phyloP scores from a whole-genome alignment of 441 rosid genomes.

The Jatropha multifida region DNA sequence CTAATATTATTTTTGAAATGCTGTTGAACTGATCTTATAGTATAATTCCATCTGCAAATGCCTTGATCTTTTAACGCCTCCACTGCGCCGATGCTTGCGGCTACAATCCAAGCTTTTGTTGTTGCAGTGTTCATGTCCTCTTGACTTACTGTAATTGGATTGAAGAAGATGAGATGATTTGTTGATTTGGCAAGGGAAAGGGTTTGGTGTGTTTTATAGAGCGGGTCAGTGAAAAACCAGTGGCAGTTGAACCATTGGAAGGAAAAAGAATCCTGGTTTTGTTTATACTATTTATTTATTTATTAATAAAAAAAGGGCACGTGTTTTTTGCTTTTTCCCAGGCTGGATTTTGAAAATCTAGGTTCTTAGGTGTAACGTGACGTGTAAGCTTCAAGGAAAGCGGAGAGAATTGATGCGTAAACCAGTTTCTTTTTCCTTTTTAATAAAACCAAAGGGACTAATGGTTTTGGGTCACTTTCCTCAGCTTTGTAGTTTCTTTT shows the following conservation, averaged over 20 bases:
- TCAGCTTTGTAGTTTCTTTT: too few relatives aligned
- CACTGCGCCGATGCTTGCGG: slow-evolving; percentile 45
- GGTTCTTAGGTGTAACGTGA: background rate
- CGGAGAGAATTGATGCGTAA: background rate
- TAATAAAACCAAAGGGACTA: too few relatives aligned
- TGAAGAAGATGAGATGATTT: background rate
- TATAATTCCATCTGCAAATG: slow-evolving; percentile 43
- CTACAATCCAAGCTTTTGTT: slow-evolving; percentile 51
- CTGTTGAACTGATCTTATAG: slow-evolving; percentile 29
- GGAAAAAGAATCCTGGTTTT: background rate
- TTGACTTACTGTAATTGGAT: background rate
- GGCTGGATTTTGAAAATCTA: background rate
- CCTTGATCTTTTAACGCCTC: slow-evolving; percentile 42
- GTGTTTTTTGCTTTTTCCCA: background rate
- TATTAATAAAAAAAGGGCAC: background rate
- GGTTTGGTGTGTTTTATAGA: background rate
- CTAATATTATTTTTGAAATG: slow-evolving; percentile 28
- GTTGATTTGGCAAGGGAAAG: background rate
- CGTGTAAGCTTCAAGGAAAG: background rate
- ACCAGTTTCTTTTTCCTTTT: too few relatives aligned
- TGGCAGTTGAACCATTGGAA: background rate
- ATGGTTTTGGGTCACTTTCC: too few relatives aligned
- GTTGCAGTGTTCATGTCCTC: slow-evolving; percentile 29
- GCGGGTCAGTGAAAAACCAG: background rate
- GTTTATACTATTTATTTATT: background rate